Conservation (phyloP, 2,329 filamentous ascomycete genomes). For the Ilyonectria robusta region DNA sequence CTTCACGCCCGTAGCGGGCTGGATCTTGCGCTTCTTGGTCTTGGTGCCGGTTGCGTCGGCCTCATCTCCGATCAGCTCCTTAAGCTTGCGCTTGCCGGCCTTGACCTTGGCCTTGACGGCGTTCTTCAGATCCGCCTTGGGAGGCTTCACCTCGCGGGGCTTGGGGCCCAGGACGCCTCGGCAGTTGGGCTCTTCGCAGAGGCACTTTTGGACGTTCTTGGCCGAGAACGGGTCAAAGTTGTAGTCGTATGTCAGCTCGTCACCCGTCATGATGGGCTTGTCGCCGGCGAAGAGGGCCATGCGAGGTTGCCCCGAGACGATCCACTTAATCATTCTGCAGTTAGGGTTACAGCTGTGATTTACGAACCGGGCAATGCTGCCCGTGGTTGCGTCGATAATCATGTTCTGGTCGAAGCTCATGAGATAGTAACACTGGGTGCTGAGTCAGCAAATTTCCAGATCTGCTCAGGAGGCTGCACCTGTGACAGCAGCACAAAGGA, state of each 20-base stretch:
- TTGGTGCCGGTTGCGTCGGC: slow-evolving; percentile 57
- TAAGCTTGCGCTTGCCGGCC: slow-evolving; percentile 70
- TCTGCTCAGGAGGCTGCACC: slow-evolving; percentile 16
- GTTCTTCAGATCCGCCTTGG: slow-evolving; percentile 61
- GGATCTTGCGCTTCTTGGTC: slow-evolving; percentile 62
- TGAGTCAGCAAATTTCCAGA: slow-evolving; percentile 27
- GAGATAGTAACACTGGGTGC: slow-evolving; percentile 91
- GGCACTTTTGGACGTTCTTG: slow-evolving; percentile 77
- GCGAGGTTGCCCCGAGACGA: slow-evolving; percentile 90
- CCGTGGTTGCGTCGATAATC: slow-evolving; percentile 97
- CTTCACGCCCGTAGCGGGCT: slow-evolving; percentile 52
- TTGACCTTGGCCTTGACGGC: slow-evolving; percentile 59
- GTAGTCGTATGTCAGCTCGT: slow-evolving; percentile 96
- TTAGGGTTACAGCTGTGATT: slow-evolving; percentile 98
- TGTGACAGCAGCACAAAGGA: background rate
- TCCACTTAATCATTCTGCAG: slow-evolving; percentile 98
- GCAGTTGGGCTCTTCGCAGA: slow-evolving; percentile 75
- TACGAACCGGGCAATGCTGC: slow-evolving; percentile 96
- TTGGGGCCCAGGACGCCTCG: slow-evolving; percentile 75
- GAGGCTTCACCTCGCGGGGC: slow-evolving; percentile 68
- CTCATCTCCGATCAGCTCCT: slow-evolving; percentile 64
- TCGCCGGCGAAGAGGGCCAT: slow-evolving; percentile 98
- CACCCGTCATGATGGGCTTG: slow-evolving; percentile 90
- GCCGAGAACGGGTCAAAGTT: slow-evolving; percentile 79
- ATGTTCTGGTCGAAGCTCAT: slow-evolving; percentile 99